Evolutionary conservation across 2,329 filamentous ascomycete species (phyloP).

Genomic region (Neofusicoccum ribis): DNA sequence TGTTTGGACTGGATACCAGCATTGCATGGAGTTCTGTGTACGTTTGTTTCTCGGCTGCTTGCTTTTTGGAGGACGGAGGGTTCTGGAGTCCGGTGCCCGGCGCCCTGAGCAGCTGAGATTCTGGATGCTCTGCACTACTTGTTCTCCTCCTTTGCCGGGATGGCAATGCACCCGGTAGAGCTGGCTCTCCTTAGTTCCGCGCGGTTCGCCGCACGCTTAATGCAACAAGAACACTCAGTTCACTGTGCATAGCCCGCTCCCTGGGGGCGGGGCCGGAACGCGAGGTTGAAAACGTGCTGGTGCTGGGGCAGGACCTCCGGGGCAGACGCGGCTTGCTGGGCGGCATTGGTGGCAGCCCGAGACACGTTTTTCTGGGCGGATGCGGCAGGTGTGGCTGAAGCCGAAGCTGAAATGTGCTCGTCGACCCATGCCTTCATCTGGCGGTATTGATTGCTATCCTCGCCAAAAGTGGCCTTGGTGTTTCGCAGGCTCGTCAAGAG

Average conservation of each 20-base stretch:
- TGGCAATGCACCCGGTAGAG: constrained; percentile 2
- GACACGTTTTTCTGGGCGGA: neutral
- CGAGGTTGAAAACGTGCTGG: constrained; percentile 14
- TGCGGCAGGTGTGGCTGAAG: constrained; percentile 21
- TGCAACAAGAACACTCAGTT: constrained; percentile 5
- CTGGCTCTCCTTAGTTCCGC: constrained; percentile 9
- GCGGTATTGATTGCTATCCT: constrained; percentile 31
- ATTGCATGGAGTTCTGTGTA: constrained; percentile 20
- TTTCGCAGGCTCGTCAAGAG: constrained; percentile 39
- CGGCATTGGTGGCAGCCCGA: neutral
- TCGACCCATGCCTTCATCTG: constrained; percentile 34
- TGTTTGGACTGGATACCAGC: constrained; percentile 20
- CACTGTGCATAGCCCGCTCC: constrained; percentile 8
- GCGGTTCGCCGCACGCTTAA: constrained; percentile 10
- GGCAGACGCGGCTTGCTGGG: neutral
- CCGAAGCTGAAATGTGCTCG: constrained; percentile 30
- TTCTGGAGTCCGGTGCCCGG: constrained; percentile 15
- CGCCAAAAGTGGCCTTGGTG: constrained; percentile 34
- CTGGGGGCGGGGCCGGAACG: constrained; percentile 16
- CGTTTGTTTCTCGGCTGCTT: constrained; percentile 15
- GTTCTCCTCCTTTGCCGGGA: neutral
- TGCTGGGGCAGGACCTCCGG: constrained; percentile 1
- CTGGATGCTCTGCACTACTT: constrained; percentile 12
- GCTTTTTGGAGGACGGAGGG: neutral
- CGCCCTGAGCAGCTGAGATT: constrained; percentile 9